Percentiles rank a stretch among this genome's conserved stretches.
Conservation (phyloP, 306 rosid genomes). For the Astragalus membranaceus region DNA sequence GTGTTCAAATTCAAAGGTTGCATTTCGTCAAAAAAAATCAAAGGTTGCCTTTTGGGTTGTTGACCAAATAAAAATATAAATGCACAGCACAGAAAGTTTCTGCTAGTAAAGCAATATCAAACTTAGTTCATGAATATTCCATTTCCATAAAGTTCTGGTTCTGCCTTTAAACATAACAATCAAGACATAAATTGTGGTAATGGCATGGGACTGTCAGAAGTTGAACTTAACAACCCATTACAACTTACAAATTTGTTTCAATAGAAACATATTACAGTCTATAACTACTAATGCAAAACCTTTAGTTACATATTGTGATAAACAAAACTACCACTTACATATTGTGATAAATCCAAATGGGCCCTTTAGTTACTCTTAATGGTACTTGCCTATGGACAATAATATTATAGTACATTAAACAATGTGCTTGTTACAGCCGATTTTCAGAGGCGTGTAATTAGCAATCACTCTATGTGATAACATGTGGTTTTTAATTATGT, state of each 20-base stretch:
- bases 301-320: too few relatives aligned
- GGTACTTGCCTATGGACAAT: constrained; percentile 22
- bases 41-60: not conserved
- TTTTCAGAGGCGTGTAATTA: constrained; percentile 23
- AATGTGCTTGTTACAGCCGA: constrained; percentile 23
- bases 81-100: constrained; percentile 12
- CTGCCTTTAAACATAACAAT: constrained; percentile 15
- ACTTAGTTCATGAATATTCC: not conserved
- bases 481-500: not conserved
- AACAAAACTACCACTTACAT: too few relatives aligned
- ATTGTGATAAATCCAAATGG: too few relatives aligned
- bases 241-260: not conserved
- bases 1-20: not conserved
- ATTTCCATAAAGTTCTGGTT: not conserved
- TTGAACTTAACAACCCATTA: not conserved
- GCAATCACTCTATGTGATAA: constrained; percentile 19
- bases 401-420: constrained; percentile 16
- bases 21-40: not conserved
- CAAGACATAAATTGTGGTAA: not conserved
- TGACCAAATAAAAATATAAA: not conserved
- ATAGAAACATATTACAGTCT: not conserved
- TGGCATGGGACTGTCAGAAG: not conserved
- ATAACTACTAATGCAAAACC: not conserved
- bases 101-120: constrained; percentile 8
- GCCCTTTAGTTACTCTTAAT: constrained; percentile 18